phyloP scores from a whole-genome alignment of 371 early-diverging fungal species.

The Apophysomyces trapeziformis region DNA sequence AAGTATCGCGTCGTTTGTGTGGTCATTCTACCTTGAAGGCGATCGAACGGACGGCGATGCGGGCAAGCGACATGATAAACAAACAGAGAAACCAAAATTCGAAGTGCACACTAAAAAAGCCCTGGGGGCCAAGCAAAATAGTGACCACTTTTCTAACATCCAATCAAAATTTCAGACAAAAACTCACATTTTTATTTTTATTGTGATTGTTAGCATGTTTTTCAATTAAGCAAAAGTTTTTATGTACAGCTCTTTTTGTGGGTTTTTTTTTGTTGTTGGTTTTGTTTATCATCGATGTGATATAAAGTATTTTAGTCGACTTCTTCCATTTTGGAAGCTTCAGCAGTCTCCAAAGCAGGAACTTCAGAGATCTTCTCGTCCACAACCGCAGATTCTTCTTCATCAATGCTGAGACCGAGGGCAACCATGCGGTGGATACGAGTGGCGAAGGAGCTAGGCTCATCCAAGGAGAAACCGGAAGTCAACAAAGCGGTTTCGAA shows the following conservation, averaged over 20 bases:
- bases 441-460: slow-evolving; percentile 89
- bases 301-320: slow-evolving; percentile 73
- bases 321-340: slow-evolving; percentile 96
- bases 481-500: slow-evolving; percentile 94
- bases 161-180: slow-evolving; percentile 1
- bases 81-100: slow-evolving; percentile 7
- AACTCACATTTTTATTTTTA: neutral
- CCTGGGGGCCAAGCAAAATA: slow-evolving; percentile 5
- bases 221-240: slow-evolving; percentile 5
- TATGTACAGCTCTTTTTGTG: slow-evolving; percentile 6
- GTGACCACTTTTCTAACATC: slow-evolving; percentile 4
- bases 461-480: slow-evolving; percentile 97
- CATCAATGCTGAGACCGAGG: slow-evolving; percentile 95
- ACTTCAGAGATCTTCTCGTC: slow-evolving; percentile 57
- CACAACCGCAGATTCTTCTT: slow-evolving; percentile 56
- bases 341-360: slow-evolving; percentile 61
- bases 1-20: neutral
- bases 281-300: too few relatives aligned
- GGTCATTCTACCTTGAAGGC: slow-evolving; percentile 42
- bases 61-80: slow-evolving; percentile 46
- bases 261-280: neutral
- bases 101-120: neutral
- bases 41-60: slow-evolving; percentile 51
- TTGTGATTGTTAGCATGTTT: neutral
- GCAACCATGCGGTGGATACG: slow-evolving; percentile 99